phyloP scores from a whole-genome alignment of 169 alveolate species.

The Eimeria brunetti region DNA sequence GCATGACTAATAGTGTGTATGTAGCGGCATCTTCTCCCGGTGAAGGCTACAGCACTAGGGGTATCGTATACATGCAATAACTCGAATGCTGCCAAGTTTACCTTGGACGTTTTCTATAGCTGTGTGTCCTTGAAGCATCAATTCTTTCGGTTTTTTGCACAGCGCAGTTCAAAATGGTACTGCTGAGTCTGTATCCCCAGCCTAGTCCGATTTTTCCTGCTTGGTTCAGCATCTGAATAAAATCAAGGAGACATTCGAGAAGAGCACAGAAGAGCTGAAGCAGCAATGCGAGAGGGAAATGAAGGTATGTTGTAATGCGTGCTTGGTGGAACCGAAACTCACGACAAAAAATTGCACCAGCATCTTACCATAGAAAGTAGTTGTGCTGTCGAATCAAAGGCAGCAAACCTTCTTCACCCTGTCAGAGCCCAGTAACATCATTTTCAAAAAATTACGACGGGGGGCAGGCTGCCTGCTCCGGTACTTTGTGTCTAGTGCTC shows the following conservation, averaged over 20 bases:
- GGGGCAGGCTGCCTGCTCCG: neutral
- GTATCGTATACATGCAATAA: neutral
- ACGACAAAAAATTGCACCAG: neutral
- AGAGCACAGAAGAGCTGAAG: slow-evolving; percentile 83
- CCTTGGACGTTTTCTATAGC: neutral
- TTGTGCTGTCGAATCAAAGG: neutral
- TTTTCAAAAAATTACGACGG: neutral
- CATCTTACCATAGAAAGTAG: neutral
- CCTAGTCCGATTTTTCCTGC: neutral
- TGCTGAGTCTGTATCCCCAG: neutral
- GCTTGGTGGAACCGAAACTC: neutral
- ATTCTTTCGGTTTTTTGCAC: neutral
- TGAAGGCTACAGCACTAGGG: neutral
- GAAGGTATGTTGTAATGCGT: neutral
- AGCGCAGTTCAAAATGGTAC: neutral
- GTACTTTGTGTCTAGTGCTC: neutral
- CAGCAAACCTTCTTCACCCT: neutral
- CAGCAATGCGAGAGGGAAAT: slow-evolving; percentile 71
- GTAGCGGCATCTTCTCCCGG: neutral
- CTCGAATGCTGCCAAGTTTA: neutral
- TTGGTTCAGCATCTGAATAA: slow-evolving; percentile 68
- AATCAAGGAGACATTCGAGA: slow-evolving; percentile 79
- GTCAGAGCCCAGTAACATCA: neutral
- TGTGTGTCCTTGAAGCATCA: neutral
- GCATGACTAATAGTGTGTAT: neutral